Conservation (phyloP, 1,139 yeast species). For the Pichia sp. region DNA sequence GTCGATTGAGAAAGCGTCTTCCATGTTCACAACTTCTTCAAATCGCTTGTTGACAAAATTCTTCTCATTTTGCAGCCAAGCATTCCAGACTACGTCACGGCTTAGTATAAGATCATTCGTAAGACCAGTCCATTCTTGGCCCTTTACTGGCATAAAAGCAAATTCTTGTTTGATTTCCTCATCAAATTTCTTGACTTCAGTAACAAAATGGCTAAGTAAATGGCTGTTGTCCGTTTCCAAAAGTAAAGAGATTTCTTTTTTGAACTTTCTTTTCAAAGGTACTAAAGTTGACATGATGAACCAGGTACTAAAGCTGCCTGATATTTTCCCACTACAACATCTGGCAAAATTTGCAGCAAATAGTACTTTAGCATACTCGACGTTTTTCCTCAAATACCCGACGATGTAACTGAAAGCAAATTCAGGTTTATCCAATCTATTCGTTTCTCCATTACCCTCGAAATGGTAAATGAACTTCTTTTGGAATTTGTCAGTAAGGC, state of each 20-base stretch:
- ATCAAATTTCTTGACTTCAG: slow-evolving; percentile 59
- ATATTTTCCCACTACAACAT: slow-evolving; percentile 33
- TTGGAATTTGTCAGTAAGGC: slow-evolving; percentile 36
- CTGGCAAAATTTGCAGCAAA: slow-evolving; percentile 11
- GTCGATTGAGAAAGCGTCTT: slow-evolving; percentile 60
- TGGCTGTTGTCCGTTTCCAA: slow-evolving; percentile 36
- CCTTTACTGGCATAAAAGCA: slow-evolving; percentile 37
- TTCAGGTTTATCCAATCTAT: slow-evolving; percentile 72
- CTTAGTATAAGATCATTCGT: slow-evolving; percentile 50
- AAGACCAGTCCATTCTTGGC: slow-evolving; percentile 48
- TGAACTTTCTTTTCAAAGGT: slow-evolving; percentile 48
- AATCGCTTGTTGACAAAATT: slow-evolving; percentile 55
- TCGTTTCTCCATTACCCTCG: slow-evolving; percentile 56
- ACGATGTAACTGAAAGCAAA: slow-evolving; percentile 61
- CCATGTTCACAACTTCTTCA: slow-evolving; percentile 47
- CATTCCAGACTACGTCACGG: slow-evolving; percentile 40
- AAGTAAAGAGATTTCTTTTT: slow-evolving; percentile 26
- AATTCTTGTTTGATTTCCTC: slow-evolving; percentile 48
- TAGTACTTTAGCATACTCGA: slow-evolving; percentile 35
- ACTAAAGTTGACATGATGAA: slow-evolving; percentile 53
- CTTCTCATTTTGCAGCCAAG: slow-evolving; percentile 67
- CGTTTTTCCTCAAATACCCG: slow-evolving; percentile 46
- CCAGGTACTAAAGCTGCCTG: slow-evolving; percentile 36
- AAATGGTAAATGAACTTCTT: slow-evolving; percentile 74
- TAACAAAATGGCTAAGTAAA: slow-evolving; percentile 55